Evolutionary conservation across 1,284 basidiomycete genomes (phyloP), one percentile per base, ranked within the genome.

Genomic region (Leccinum subrobustum): DNA sequence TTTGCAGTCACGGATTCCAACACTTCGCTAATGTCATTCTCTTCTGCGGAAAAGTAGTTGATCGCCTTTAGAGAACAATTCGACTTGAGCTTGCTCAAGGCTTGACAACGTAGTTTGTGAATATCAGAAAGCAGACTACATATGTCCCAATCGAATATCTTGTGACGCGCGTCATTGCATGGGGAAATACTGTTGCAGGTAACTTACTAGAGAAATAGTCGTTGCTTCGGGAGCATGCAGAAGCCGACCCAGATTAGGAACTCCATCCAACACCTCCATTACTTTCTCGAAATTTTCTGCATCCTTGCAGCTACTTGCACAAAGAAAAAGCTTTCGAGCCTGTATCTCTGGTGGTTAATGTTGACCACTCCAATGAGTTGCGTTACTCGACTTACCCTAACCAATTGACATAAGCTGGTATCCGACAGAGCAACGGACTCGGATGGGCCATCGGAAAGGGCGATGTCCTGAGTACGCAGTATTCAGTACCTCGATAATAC

Each of bases 141-240:
- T 18, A 57, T 8, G 23, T 52, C 48, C 63, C 56, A 64, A 33
- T 33, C 57, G 14, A 61, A 64, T 27, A 64, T 52, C 63, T 64
- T 61, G 16, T 4, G 14, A 51, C 16, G 12, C 9, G 18, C 16
- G 25, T 64, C 25, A 64, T 47, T 44, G 1, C 6, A 8, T 4
- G n/a, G 0, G 9, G 1, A 52, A 29, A n/a, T 11, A 9, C 1
- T n/a, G 3, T 23, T 3, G 16, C 44, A 25, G 6, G 44, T 20
- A n/a, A 37, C 44, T 27, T 51, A 58, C 63, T 5, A 63, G 11
- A 2, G 23, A 51, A 51, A 56, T 20, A 1, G 20, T 51, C 9
- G 9, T 50, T n/a, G 31, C 56, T 25, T 56, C 56, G 0, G 59
- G 60, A 7, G 25, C 23, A 33, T 65, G 25, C 35, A 65, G 56